These are phyloP conservation scores for Rhodotorula sp. DNA, from an alignment of 1,284 basidiomycete species.

Conservation along the genomic window DNA sequence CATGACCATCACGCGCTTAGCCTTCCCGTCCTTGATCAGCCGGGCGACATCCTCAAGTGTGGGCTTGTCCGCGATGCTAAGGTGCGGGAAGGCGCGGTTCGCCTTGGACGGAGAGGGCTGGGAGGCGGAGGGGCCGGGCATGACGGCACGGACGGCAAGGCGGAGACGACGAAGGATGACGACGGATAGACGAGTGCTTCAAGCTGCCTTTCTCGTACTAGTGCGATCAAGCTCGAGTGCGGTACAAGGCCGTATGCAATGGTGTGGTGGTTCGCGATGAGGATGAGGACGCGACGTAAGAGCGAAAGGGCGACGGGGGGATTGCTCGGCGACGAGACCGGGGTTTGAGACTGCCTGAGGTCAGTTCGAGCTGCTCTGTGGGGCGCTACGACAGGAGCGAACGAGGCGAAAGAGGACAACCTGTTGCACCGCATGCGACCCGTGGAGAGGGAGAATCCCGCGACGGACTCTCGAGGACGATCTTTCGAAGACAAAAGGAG, in stretches of 20 bases:
- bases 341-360: too few species aligned
- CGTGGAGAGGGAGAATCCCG: too few species aligned
- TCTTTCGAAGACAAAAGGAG: background rate
- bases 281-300: too few species aligned
- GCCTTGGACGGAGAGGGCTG: background rate
- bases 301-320: too few species aligned
- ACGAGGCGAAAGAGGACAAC: too few species aligned
- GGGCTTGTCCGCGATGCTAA: conserved; percentile 12
- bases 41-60: conserved; percentile 48
- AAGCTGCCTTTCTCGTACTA: too few species aligned
- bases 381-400: background rate
- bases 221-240: too few species aligned
- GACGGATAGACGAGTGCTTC: too few species aligned
- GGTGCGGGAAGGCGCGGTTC: conserved; percentile 22
- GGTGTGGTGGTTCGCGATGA: too few species aligned
- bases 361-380: background rate
- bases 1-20: conserved; percentile 56
- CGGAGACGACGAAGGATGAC: background rate
- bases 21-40: conserved; percentile 51
- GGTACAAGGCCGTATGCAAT: too few species aligned
- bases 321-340: too few species aligned
- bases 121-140: background rate
- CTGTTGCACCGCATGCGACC: background rate
- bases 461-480: too few species aligned
- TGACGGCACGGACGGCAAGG: background rate